Percentiles rank a stretch among this genome's conserved stretches.
Conservation (phyloP, 495 filamentous ascomycete species). For the Penicillium paradoxum region DNA sequence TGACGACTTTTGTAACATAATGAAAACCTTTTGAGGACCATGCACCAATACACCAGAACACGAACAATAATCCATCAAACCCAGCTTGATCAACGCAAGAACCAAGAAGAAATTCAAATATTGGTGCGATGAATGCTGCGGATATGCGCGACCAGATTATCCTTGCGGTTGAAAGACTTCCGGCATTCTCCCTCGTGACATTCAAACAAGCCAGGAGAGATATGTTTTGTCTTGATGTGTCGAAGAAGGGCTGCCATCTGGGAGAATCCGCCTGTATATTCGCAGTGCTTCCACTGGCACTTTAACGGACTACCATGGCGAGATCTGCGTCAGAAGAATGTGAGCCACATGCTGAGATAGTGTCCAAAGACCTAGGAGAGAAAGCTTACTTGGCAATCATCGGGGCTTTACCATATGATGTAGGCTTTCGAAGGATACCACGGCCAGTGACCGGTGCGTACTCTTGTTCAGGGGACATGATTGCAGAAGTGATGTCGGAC, state of each 20-base stretch:
- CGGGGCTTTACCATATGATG: neutral
- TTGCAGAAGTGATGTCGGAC: neutral
- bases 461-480: neutral
- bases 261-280: slow-evolving; percentile 10
- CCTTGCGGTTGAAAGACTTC: slow-evolving; percentile 14
- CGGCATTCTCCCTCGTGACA: slow-evolving; percentile 6
- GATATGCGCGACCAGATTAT: slow-evolving; percentile 15
- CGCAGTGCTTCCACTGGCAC: slow-evolving; percentile 15
- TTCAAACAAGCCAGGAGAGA: slow-evolving; percentile 9
- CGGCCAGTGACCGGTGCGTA: no score
- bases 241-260: slow-evolving; percentile 14
- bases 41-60: neutral
- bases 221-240: slow-evolving; percentile 16
- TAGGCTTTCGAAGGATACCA: neutral
- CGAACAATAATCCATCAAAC: neutral
- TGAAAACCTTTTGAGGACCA: neutral
- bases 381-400: neutral
- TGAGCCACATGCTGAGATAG: neutral
- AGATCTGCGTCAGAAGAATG: neutral
- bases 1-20: no score
- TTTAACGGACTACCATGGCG: neutral
- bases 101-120: neutral
- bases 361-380: neutral
- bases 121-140: slow-evolving; percentile 1
- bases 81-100: neutral